Conservation (phyloP, 192 early-diverging fungal genomes). For the Spizellomyces sp. region DNA sequence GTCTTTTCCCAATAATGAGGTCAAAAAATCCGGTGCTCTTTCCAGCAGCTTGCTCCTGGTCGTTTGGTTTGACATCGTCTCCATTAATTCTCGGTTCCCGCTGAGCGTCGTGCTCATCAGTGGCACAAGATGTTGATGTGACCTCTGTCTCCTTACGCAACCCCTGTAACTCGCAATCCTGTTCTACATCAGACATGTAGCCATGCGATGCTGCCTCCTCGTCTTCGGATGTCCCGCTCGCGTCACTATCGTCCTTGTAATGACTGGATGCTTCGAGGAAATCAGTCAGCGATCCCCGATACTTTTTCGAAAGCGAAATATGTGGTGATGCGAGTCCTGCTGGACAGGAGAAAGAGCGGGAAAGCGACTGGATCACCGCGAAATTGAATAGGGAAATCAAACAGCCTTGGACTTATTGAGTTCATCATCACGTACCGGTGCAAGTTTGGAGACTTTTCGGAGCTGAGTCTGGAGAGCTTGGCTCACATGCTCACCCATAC, state of each 20-base stretch:
- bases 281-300: background rate
- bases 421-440: conserved; percentile 6
- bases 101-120: background rate
- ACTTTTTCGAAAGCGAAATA: conserved; percentile 1
- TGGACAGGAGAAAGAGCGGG: conserved; percentile 6
- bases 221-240: background rate
- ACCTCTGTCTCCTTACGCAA: background rate
- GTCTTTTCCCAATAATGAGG: too few species aligned
- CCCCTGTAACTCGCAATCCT: conserved; percentile 7
- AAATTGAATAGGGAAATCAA: background rate
- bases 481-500: conserved; percentile 4
- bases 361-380: background rate
- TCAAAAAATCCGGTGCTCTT: background rate
- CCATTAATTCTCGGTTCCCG: background rate
- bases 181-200: conserved; percentile 13
- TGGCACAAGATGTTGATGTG: too few species aligned
- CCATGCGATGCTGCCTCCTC: background rate
- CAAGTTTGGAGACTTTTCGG: background rate
- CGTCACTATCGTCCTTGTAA: background rate
- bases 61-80: background rate
- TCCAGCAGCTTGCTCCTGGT: background rate
- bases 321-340: conserved; percentile 3
- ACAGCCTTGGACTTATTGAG: background rate
- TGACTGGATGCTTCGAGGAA: background rate
- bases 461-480: background rate